Evolutionary conservation across 345 rosid species (phyloP).

Genomic region (Cardamine chenopodiifolia): DNA sequence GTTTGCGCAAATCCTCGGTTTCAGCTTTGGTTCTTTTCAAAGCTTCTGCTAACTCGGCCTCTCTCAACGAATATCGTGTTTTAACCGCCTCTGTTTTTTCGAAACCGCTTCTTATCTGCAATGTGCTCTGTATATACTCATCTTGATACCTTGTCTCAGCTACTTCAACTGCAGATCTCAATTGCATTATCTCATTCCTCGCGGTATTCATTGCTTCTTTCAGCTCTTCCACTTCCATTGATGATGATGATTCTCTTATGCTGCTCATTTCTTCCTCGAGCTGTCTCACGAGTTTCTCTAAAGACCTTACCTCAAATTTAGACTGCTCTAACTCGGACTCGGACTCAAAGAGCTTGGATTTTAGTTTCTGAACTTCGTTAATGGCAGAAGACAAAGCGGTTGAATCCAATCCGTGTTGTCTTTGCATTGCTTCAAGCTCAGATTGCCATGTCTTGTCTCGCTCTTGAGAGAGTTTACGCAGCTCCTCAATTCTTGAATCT

Average conservation of each 20-base stretch:
- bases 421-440: constrained; percentile 88
- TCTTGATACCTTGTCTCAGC: constrained; percentile 83
- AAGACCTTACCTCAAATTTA: constrained; percentile 51
- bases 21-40: constrained; percentile 50
- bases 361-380: constrained; percentile 86
- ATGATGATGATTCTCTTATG: constrained; percentile 34
- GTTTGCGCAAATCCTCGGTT: constrained; percentile 53
- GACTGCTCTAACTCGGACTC: constrained; percentile 82
- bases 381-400: constrained; percentile 71
- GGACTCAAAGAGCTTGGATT: constrained; percentile 69
- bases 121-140: constrained; percentile 80
- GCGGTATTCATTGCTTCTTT: constrained; percentile 48
- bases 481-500: constrained; percentile 79
- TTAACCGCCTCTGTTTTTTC: constrained; percentile 66
- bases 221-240: constrained; percentile 36
- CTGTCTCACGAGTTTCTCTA: constrained; percentile 64
- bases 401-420: constrained; percentile 79
- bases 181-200: constrained; percentile 55
- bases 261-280: constrained; percentile 49
- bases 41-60: constrained; percentile 57
- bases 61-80: constrained; percentile 54
- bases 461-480: constrained; percentile 75
- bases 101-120: constrained; percentile 80
- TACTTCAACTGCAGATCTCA: constrained; percentile 65
- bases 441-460: constrained; percentile 91